phyloP scores from a whole-genome alignment of 2,329 filamentous ascomycete species.

The Myriosclerotinia duriaeana region DNA sequence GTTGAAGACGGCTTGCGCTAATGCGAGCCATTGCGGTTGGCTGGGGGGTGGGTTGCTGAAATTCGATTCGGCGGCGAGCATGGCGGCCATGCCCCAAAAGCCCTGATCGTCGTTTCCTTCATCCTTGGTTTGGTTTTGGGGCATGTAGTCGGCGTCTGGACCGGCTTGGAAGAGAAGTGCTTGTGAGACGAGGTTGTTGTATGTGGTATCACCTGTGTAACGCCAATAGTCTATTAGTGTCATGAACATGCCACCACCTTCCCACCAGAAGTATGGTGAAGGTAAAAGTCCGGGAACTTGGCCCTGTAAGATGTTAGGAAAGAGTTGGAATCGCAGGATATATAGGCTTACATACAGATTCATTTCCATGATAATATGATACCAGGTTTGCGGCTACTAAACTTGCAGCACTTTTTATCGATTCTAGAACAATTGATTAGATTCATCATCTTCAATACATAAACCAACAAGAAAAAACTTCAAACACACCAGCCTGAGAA shows the following conservation, averaged over 20 bases:
- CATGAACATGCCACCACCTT: constrained; percentile 71
- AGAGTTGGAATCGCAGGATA: constrained; percentile 43
- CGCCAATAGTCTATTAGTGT: constrained; percentile 81
- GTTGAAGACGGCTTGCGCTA: constrained; percentile 80
- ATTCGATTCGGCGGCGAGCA: constrained; percentile 67
- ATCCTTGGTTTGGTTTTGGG: constrained; percentile 62
- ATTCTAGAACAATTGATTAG: constrained; percentile 32
- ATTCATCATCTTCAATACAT: neutral
- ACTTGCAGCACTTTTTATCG: constrained; percentile 41
- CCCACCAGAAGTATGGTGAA: constrained; percentile 54
- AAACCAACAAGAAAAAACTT: neutral
- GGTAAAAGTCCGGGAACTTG: constrained; percentile 51
- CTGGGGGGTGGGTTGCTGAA: constrained; percentile 55
- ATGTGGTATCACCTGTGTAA: constrained; percentile 70
- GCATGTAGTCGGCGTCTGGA: constrained; percentile 72
- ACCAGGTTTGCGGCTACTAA: constrained; percentile 50
- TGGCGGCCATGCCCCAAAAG: constrained; percentile 70
- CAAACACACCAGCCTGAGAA: constrained; percentile 33
- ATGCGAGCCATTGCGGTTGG: constrained; percentile 64
- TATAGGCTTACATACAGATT: constrained; percentile 41
- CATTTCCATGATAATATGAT: constrained; percentile 53
- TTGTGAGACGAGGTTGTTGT: constrained; percentile 61
- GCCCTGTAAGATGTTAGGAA: constrained; percentile 48
- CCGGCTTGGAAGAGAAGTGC: constrained; percentile 74
- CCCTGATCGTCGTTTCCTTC: constrained; percentile 70